phyloP scores from a whole-genome alignment of 2,329 filamentous ascomycete species.

The Emergomyces africanus region DNA sequence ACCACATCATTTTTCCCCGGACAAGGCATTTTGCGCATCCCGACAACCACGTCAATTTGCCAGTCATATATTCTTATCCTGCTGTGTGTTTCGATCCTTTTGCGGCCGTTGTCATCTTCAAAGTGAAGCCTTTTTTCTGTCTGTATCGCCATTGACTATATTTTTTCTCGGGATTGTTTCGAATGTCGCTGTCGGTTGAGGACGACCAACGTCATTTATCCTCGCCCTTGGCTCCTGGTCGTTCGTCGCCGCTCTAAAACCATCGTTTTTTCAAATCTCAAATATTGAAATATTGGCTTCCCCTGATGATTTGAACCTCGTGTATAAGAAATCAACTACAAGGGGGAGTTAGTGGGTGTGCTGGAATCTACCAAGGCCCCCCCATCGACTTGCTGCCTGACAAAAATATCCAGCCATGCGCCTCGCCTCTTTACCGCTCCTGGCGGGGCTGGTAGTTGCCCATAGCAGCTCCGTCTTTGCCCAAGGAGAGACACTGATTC shows the following conservation, averaged over 20 bases:
- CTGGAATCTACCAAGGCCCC: background rate
- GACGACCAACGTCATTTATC: background rate
- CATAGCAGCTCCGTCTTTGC: constrained; percentile 3
- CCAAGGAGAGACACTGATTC: constrained; percentile 37
- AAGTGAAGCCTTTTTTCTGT: background rate
- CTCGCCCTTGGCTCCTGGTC: background rate
- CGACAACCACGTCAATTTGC: background rate
- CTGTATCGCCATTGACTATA: background rate
- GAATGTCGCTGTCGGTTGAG: background rate
- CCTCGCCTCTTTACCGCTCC: constrained; percentile 1
- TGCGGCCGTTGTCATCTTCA: background rate
- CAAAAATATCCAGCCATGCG: constrained; percentile 1
- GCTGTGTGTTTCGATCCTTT: background rate
- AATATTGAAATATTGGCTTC: background rate
- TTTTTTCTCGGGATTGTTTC: background rate
- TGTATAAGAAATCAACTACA: background rate
- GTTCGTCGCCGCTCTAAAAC: background rate
- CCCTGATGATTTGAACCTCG: background rate
- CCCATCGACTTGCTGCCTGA: background rate
- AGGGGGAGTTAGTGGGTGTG: background rate
- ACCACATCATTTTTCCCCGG: background rate
- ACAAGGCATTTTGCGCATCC: background rate
- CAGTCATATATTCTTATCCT: background rate
- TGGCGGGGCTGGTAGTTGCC: constrained; percentile 6
- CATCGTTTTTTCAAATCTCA: too few relatives aligned